phyloP scores from a whole-genome alignment of 1,139 yeast species.

The Spathaspora sp. region DNA sequence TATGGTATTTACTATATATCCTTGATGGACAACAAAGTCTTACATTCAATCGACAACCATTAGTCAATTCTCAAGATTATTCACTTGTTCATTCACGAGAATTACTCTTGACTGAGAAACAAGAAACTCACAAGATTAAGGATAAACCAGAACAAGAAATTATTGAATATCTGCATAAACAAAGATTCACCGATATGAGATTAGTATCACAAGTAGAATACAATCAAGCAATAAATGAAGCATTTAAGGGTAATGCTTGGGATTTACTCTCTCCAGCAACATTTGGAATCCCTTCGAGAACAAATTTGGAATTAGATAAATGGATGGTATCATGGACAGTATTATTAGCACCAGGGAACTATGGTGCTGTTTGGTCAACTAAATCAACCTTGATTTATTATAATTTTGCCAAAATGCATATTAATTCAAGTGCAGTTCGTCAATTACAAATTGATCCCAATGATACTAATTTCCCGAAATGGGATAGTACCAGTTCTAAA shows the following conservation, averaged over 20 bases:
- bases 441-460: conserved; percentile 38
- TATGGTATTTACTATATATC: conserved; percentile 69
- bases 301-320: conserved; percentile 65
- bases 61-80: conserved; percentile 49
- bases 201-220: conserved; percentile 74
- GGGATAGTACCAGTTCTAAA: conserved; percentile 20
- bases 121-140: not conserved
- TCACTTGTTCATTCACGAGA: conserved; percentile 41
- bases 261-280: conserved; percentile 57
- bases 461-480: conserved; percentile 37
- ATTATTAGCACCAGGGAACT: conserved; percentile 56
- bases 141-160: conserved; percentile 9
- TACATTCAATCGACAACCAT: conserved; percentile 57
- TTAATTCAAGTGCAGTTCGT: conserved; percentile 57
- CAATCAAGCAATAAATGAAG: conserved; percentile 62
- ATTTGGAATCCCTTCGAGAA: conserved; percentile 67
- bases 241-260: conserved; percentile 64
- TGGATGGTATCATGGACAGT: conserved; percentile 88
- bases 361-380: conserved; percentile 68
- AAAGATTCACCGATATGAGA: conserved; percentile 50
- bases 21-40: conserved; percentile 71
- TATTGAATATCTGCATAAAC: conserved; percentile 7
- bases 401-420: conserved; percentile 74
- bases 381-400: conserved; percentile 70
- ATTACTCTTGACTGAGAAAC: conserved; percentile 21